Conservation (phyloP, 2,329 filamentous ascomycete species). For the Furcasterigmium sp. region DNA sequence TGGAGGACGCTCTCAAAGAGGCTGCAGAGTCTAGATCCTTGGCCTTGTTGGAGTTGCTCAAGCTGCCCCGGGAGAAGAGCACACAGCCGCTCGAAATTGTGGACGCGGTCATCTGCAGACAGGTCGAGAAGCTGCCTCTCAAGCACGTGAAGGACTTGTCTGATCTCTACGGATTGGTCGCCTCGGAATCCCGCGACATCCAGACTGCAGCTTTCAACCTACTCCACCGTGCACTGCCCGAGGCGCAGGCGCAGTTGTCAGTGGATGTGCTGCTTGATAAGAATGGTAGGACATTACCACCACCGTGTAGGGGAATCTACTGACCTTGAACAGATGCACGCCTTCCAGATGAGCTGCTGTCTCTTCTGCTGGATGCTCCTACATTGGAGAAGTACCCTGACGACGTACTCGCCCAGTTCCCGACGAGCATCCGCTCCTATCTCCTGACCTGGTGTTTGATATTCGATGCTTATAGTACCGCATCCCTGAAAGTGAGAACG, state of each 20-base stretch:
- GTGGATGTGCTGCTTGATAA: conserved; percentile 72
- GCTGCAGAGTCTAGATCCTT: conserved; percentile 49
- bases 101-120: conserved; percentile 66
- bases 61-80: conserved; percentile 35
- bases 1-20: conserved; percentile 67
- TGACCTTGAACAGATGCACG: conserved; percentile 43
- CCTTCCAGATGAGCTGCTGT: conserved; percentile 80
- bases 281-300: conserved; percentile 33
- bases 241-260: conserved; percentile 73
- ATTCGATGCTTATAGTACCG: conserved; percentile 76
- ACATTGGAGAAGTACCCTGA: conserved; percentile 63
- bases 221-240: conserved; percentile 74
- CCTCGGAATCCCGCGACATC: conserved; percentile 67
- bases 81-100: conserved; percentile 70
- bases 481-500: conserved; percentile 75
- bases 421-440: conserved; percentile 68
- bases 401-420: conserved; percentile 62
- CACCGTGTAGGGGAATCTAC: rapidly evolving
- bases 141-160: conserved; percentile 57
- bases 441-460: conserved; percentile 85
- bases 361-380: conserved; percentile 74
- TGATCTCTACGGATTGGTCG: conserved; percentile 70
- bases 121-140: conserved; percentile 59
- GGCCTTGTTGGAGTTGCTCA: conserved; percentile 60
- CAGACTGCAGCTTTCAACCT: conserved; percentile 78